phyloP scores from a whole-genome alignment of 257 asterid genomes.

The Solanum pennellii region DNA sequence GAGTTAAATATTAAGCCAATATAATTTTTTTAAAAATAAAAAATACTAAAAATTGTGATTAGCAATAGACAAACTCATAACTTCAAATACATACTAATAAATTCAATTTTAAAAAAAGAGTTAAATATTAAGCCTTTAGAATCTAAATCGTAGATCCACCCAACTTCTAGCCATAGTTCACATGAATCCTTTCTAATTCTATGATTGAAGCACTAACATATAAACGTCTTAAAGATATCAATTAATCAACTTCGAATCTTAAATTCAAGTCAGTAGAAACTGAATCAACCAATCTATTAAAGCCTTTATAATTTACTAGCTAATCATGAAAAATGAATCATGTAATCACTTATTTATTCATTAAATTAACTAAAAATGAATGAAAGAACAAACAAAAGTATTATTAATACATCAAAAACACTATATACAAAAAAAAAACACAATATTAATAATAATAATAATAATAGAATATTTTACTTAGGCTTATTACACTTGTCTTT shows the following conservation, averaged over 20 bases:
- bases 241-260: not conserved
- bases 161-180: too few species aligned
- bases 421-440: not conserved
- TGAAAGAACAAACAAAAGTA: not conserved
- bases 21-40: too few species aligned
- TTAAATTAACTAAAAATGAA: not conserved
- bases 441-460: not conserved
- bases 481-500: conserved; percentile 55
- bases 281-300: not conserved
- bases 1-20: too few species aligned
- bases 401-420: not conserved
- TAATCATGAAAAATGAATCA: not conserved
- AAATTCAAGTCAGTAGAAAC: accelerated
- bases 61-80: too few species aligned
- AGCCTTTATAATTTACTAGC: not conserved
- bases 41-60: too few species aligned
- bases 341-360: not conserved
- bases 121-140: too few species aligned
- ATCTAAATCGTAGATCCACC: not conserved
- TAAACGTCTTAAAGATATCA: too few species aligned
- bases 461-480: not conserved
- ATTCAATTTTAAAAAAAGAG: too few species aligned
- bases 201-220: too few species aligned
- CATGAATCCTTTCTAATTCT: not conserved
- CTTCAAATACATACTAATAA: too few species aligned